Conservation (phyloP, 106 monocot genomes). For the Ottelia alismoides region DNA sequence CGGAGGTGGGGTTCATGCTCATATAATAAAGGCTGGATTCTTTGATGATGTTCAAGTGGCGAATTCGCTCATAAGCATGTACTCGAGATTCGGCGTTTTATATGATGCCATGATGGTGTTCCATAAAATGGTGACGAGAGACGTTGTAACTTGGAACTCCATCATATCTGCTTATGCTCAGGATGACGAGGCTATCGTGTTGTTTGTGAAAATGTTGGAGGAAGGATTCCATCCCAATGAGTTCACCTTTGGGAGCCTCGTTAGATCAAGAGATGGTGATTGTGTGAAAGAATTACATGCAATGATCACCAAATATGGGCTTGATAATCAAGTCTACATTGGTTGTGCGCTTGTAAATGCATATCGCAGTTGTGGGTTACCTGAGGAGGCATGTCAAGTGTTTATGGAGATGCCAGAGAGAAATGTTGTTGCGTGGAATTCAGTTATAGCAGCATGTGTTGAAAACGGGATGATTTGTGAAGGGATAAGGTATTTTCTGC, state of each 20-base stretch:
- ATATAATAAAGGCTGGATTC: constrained; percentile 14
- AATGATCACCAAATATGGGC: constrained; percentile 11
- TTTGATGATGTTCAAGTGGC: constrained; percentile 7
- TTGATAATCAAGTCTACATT: constrained; percentile 8
- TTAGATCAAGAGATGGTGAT: constrained; percentile 5
- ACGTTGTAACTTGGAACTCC: constrained; percentile 26
- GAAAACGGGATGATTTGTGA: constrained; percentile 11
- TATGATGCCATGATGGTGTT: constrained; percentile 13
- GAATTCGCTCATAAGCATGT: constrained; percentile 23
- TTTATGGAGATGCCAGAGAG: constrained; percentile 16
- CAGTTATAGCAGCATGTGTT: constrained; percentile 17
- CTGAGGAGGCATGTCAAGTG: constrained; percentile 11
- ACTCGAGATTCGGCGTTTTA: constrained; percentile 8
- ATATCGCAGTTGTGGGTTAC: constrained; percentile 14
- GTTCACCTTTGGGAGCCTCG: constrained; percentile 22
- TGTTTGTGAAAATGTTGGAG: constrained; percentile 15
- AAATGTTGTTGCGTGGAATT: constrained; percentile 26
- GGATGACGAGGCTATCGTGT: neutral
- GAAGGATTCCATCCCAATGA: constrained; percentile 14
- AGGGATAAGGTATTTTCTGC: constrained; percentile 13
- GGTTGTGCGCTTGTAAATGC: constrained; percentile 24
- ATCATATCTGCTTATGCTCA: constrained; percentile 8
- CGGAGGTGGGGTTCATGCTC: constrained; percentile 20
- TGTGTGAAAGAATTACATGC: constrained; percentile 14
- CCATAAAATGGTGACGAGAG: constrained; percentile 8